Percentiles rank a stretch among this genome's conserved stretches.
Conservation (phyloP, 345 rosid species). For the Acer yangbiense region DNA sequence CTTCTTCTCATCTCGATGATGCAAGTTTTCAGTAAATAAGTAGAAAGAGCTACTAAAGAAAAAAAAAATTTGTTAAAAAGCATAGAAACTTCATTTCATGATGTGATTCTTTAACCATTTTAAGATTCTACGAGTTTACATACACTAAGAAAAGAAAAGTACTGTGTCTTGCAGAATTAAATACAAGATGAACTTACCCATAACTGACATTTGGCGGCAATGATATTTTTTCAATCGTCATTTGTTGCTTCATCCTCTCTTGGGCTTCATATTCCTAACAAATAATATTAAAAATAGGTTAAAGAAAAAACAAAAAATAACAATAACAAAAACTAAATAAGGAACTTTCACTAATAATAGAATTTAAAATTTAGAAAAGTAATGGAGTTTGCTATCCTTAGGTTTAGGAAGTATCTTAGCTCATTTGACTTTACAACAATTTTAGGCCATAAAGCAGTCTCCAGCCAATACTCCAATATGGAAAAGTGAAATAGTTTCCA, state of each 20-base stretch:
- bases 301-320: too few species aligned
- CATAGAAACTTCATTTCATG: background rate
- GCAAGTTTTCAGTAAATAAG: background rate
- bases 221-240: slow-evolving; percentile 56
- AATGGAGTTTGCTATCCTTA: too few species aligned
- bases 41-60: background rate
- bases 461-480: too few species aligned
- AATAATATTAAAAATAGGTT: background rate
- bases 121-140: background rate
- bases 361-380: too few species aligned
- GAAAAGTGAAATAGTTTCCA: too few species aligned
- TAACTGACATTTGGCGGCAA: slow-evolving; percentile 66
- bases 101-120: background rate
- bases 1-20: background rate
- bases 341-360: too few species aligned
- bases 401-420: too few species aligned
- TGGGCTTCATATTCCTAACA: slow-evolving; percentile 77
- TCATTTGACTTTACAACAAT: too few species aligned
- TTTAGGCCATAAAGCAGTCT: too few species aligned
- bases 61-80: too few species aligned
- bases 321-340: too few species aligned
- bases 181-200: slow-evolving; percentile 47
- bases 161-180: background rate
- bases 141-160: slow-evolving; percentile 10
- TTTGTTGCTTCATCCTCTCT: slow-evolving; percentile 74